Evolutionary conservation across 1,139 yeast species (phyloP).

Genomic region (Debaryomyces sp.): DNA sequence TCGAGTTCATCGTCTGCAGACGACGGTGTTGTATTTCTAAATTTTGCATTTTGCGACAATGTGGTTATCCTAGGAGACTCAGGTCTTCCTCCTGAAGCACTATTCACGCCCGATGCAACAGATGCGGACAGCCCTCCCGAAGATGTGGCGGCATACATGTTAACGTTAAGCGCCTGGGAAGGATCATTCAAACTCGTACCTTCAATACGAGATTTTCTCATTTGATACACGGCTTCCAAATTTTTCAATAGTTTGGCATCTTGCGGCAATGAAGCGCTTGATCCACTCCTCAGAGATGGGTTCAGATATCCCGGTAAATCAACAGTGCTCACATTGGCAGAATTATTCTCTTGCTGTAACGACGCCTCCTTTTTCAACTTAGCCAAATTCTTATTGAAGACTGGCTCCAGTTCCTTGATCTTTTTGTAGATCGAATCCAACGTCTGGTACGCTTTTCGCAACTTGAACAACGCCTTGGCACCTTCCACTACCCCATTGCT

Average conservation of each 20-base stretch:
- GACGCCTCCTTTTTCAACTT: conserved; percentile 34
- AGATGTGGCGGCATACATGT: conserved; percentile 10
- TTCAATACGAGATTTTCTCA: conserved; percentile 65
- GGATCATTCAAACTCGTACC: conserved; percentile 47
- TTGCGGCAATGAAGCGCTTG: conserved; percentile 35
- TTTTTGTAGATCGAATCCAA: conserved; percentile 72
- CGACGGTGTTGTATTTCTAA: background rate
- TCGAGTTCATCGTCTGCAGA: conserved; percentile 8
- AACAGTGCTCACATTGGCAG: conserved; percentile 33
- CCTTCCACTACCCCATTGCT: conserved; percentile 62
- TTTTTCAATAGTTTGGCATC: conserved; percentile 55
- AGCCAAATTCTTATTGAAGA: conserved; percentile 40
- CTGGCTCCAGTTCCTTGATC: conserved; percentile 46
- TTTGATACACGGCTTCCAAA: conserved; percentile 60
- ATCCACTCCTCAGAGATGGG: conserved; percentile 16
- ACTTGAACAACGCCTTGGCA: conserved; percentile 83
- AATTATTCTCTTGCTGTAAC: conserved; percentile 2
- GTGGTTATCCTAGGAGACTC: background rate
- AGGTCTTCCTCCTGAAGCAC: conserved; percentile 8
- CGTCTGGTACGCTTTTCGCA: conserved; percentile 85
- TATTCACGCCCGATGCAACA: conserved; percentile 19
- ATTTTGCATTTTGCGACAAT: background rate
- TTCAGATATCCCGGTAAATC: conserved; percentile 44
- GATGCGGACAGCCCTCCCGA: conserved; percentile 20
- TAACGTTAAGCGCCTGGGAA: conserved; percentile 13